Percentiles rank a stretch among this genome's conserved stretches.
Evolutionary conservation across 495 filamentous ascomycete genomes (phyloP).

Genomic region (Tuber indicum): DNA sequence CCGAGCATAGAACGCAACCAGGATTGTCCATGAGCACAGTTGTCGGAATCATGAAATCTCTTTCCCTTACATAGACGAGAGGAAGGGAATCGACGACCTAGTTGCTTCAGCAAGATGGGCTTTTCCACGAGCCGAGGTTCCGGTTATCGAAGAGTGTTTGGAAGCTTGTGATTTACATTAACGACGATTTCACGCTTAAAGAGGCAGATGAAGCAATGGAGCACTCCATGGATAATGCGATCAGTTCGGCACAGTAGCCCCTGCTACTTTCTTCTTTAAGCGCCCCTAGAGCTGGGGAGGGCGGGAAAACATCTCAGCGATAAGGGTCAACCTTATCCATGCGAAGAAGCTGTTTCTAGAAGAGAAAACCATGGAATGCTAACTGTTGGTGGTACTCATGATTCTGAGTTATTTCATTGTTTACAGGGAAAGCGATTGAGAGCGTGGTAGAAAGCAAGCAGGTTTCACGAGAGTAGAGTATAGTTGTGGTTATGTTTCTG

Average conservation of each 20-base stretch:
- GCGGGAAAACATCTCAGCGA: too few species aligned
- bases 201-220: constrained; percentile 24
- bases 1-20: constrained; percentile 69
- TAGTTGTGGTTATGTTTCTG: too few species aligned
- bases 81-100: constrained; percentile 76
- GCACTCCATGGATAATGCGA: constrained; percentile 64
- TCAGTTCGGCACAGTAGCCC: constrained; percentile 72
- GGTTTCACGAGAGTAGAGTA: too few species aligned
- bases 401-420: too few species aligned
- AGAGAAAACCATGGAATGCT: too few species aligned
- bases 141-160: constrained; percentile 64
- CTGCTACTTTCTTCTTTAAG: too few species aligned
- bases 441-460: too few species aligned
- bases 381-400: too few species aligned
- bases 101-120: constrained; percentile 71
- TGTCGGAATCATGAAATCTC: constrained; percentile 69
- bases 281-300: too few species aligned
- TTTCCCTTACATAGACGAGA: constrained; percentile 74
- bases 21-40: constrained; percentile 60
- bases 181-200: constrained; percentile 56
- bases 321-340: too few species aligned
- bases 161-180: constrained; percentile 70
- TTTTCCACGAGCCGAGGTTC: constrained; percentile 83
- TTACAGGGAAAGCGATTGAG: too few species aligned
- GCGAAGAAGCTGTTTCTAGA: too few species aligned